These are phyloP conservation scores for Thielaviopsis ethacetica DNA, from an alignment of 2,329 filamentous ascomycete species.

Conservation along the genomic window DNA sequence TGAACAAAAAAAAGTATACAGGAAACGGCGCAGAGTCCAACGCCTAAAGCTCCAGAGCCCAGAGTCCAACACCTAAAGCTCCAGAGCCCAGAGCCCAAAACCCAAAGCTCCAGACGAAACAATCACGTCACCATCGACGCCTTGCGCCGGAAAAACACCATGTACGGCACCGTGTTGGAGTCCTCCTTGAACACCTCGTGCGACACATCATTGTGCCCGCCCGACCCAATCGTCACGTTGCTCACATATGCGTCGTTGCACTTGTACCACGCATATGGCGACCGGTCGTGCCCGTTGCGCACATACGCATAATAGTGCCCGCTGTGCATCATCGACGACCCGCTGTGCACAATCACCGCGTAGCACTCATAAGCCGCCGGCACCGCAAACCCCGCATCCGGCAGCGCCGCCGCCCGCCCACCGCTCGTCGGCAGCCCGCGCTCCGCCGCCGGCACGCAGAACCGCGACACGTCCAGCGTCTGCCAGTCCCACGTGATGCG, in stretches of 20 bases:
- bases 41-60: no score
- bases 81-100: no score
- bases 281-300: slow-evolving; percentile 28
- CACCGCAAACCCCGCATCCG: slow-evolving; percentile 26
- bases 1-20: no score
- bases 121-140: slow-evolving; percentile 6
- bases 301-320: slow-evolving; percentile 72
- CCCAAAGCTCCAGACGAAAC: no score
- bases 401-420: slow-evolving; percentile 13
- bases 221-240: slow-evolving; percentile 26
- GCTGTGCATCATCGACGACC: slow-evolving; percentile 40
- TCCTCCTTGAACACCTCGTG: slow-evolving; percentile 23
- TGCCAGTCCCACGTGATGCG: slow-evolving; percentile 63
- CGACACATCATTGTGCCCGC: slow-evolving; percentile 20
- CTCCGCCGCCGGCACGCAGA: slow-evolving; percentile 24
- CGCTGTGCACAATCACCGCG: slow-evolving; percentile 64
- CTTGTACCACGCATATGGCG: slow-evolving; percentile 26
- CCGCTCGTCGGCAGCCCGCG: slow-evolving; percentile 15
- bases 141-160: slow-evolving; percentile 30
- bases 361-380: slow-evolving; percentile 71
- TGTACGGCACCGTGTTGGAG: slow-evolving; percentile 26
- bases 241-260: slow-evolving; percentile 31
- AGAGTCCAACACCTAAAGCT: no score
- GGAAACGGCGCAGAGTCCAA: no score
- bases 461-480: slow-evolving; percentile 39